A percentile compares a stretch with the other conserved stretches of the same genome.
Evolutionary conservation across 2,329 filamentous ascomycete genomes (phyloP).

Genomic region (Pyricularia pennisetigena): DNA sequence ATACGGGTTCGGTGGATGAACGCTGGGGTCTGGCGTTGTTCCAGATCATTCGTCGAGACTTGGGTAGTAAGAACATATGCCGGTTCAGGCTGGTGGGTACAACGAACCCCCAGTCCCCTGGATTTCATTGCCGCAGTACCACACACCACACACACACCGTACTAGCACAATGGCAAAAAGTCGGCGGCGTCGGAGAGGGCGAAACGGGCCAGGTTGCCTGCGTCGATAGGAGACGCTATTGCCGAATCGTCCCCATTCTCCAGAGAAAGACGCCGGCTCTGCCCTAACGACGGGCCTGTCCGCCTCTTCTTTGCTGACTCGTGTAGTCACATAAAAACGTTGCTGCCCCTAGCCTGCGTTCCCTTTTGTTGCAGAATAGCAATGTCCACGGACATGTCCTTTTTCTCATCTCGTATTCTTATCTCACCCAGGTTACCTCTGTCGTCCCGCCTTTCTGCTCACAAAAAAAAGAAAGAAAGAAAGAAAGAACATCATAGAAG

Average conservation of each 20-base stretch:
- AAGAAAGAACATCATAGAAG: too few relatives aligned
- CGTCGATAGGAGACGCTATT: neutral
- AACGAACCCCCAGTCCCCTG: neutral
- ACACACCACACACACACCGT: too few relatives aligned
- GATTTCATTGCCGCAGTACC: neutral
- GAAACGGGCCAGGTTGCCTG: neutral
- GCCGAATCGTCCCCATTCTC: neutral
- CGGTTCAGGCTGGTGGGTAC: neutral
- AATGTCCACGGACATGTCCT: neutral
- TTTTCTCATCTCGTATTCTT: neutral
- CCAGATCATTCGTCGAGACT: neutral
- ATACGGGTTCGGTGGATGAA: neutral
- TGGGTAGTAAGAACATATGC: neutral
- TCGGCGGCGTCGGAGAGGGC: neutral
- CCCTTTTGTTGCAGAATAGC: neutral
- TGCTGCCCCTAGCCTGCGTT: neutral
- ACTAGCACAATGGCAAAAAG: neutral
- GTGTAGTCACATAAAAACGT: neutral
- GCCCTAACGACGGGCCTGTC: neutral
- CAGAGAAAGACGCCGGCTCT: neutral
- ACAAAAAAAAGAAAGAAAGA: neutral
- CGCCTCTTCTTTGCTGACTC: constrained; percentile 1
- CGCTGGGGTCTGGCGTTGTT: neutral
- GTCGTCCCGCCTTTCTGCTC: neutral
- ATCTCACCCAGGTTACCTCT: neutral